Conservation (phyloP, 2,329 filamentous ascomycete genomes). For the Trichophyton equinum region DNA sequence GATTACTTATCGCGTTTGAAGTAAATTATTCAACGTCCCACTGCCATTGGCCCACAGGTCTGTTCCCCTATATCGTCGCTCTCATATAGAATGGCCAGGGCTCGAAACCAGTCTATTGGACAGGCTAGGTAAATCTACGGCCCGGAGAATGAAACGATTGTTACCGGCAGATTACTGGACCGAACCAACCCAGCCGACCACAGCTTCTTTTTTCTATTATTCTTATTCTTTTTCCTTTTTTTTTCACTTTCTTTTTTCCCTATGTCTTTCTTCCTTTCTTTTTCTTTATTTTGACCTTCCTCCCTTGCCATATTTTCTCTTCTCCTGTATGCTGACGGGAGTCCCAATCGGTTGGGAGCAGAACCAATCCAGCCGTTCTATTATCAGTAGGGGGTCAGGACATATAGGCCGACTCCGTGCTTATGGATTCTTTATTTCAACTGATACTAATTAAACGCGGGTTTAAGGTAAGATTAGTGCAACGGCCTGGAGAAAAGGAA, state of each 20-base stretch:
- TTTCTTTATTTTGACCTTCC: neutral
- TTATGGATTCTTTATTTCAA: neutral
- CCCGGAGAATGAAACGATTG: conserved; percentile 3
- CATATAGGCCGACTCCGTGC: neutral
- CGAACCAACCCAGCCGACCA: neutral
- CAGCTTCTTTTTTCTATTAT: neutral
- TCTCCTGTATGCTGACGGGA: neutral
- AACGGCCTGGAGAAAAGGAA: conserved; percentile 2
- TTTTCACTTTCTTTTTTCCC: no score
- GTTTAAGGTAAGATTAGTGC: conserved; percentile 4
- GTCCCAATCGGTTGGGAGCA: neutral
- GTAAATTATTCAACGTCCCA: conserved; percentile 1
- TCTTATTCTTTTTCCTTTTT: neutral
- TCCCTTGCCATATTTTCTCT: neutral
- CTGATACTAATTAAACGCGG: neutral
- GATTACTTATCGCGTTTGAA: neutral
- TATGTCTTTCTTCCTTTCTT: neutral
- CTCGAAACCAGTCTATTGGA: neutral
- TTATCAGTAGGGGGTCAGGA: neutral
- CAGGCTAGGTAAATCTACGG: conserved; percentile 2
- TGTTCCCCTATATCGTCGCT: neutral
- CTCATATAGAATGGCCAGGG: neutral
- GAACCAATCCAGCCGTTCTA: neutral
- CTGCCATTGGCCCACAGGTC: neutral
- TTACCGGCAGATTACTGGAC: neutral